Evolutionary conservation across 352 stramenopile species (phyloP).

Genomic region (Phytophthora uliginosa): DNA sequence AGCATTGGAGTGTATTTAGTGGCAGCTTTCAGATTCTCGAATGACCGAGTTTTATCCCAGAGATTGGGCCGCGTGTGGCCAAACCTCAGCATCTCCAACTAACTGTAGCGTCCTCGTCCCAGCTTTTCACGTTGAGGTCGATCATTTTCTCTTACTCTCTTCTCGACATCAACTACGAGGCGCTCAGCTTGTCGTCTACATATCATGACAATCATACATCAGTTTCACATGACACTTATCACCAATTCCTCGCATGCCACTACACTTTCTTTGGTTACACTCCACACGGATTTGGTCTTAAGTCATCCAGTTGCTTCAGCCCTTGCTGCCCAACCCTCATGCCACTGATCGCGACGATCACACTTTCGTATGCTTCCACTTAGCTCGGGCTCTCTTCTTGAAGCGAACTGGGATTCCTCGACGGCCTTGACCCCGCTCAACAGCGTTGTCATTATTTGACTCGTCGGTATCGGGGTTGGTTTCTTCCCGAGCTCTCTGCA

Average conservation of each 20-base stretch:
- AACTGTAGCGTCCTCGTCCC: no score
- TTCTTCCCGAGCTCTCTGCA: neutral
- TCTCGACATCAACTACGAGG: neutral
- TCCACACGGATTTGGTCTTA: no score
- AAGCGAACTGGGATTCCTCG: neutral
- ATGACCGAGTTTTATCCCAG: no score
- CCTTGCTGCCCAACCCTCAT: neutral
- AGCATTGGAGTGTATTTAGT: no score
- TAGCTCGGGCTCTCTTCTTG: neutral
- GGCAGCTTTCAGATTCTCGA: no score
- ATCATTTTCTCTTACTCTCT: neutral
- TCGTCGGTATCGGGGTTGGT: neutral
- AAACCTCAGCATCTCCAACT: no score
- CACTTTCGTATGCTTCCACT: neutral
- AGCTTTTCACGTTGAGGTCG: neutral
- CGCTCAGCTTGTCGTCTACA: neutral
- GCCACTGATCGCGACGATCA: neutral
- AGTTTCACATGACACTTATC: neutral
- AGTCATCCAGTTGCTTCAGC: neutral
- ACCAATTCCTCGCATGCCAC: neutral
- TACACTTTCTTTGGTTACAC: neutral
- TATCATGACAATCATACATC: neutral
- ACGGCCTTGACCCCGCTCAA: neutral
- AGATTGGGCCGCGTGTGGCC: no score
- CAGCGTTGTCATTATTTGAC: neutral